phyloP scores from a whole-genome alignment of 139 green algal genomes.

The Picochlorum sp. region DNA sequence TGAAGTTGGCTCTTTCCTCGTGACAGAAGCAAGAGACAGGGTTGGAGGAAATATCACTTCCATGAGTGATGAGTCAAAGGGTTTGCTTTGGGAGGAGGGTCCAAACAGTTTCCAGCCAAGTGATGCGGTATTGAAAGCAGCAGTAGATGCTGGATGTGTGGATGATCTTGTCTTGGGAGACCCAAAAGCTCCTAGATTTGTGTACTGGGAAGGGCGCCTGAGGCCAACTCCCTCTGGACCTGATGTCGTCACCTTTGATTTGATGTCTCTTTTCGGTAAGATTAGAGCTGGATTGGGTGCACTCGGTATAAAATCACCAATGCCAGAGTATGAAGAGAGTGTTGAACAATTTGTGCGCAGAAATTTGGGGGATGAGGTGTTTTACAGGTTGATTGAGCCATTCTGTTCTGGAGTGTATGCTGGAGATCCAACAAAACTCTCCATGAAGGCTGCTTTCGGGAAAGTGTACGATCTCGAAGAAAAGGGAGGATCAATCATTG shows the following conservation, averaged over 20 bases:
- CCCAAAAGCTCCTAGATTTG: conserved; percentile 85
- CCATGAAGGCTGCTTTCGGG: conserved; percentile 93
- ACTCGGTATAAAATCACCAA: conserved; percentile 61
- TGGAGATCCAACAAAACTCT: conserved; percentile 90
- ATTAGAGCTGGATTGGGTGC: conserved; percentile 89
- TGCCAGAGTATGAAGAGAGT: conserved; percentile 77
- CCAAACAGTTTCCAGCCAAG: conserved; percentile 97
- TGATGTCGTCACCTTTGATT: conserved; percentile 84
- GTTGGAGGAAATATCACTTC: conserved; percentile 98
- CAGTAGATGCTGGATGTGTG: conserved; percentile 72
- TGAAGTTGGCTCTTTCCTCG: conserved; percentile 53
- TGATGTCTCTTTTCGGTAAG: conserved; percentile 87
- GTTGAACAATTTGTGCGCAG: conserved; percentile 94
- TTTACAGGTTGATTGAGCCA: conserved; percentile 93
- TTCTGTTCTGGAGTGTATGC: conserved; percentile 99
- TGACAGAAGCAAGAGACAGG: conserved; percentile 88
- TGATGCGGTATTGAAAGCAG: conserved; percentile 86
- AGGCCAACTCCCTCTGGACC: conserved; percentile 70
- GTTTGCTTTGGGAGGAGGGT: conserved; percentile 97
- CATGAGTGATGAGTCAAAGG: conserved; percentile 43
- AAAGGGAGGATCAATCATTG: conserved; percentile 83
- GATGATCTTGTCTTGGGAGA: conserved; percentile 90
- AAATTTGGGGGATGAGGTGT: conserved; percentile 95
- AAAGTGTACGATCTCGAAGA: conserved; percentile 86
- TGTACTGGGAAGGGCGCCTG: conserved; percentile 89